Base-by-base conservation (phyloP, 2,329 filamentous ascomycete species). In the Aspergillus ruber region DNA sequence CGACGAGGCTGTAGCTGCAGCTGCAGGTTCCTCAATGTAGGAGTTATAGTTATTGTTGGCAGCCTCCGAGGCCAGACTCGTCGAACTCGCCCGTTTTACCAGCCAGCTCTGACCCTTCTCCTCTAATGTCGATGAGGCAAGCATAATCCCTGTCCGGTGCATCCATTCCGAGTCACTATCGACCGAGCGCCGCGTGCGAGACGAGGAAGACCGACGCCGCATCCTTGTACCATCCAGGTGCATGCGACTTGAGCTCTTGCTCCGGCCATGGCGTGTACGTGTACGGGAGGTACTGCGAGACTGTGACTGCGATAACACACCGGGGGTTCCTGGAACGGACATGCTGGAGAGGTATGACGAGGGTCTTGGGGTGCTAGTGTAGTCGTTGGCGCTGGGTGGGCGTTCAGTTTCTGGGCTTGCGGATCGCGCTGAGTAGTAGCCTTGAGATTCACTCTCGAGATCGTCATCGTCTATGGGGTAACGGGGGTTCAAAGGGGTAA, bases 31-130 rank as follows among this genome's bases (percentile, higher is more conserved):
- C 12, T 20, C 18, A 2, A 25, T 50, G 35, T 60, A 63, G 54
- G 6, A 69, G 65, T 42, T 65, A 61, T 32, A 69, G 65, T 42
- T 65, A 61, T 32, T 65, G 57, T 13, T 70, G 36, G 36, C 59
- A 25, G 50, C 53, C 13, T 74, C 65, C 2, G 65, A 61, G 8
- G 74, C 72, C 2, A 82, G 66, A 41, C 73, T 77, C 0, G 80
- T 82, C 1, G 74, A 76, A 50, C 74, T 80, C 51, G 79, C 75
- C 21, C 78, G 70, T 44, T 80, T 75, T 2, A 72, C 69, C 3
- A 83, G 69, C 80, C 80, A 83, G 47, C 75, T 76, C 57, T 83
- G 80, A n/a, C 81, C 81, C 55, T 83, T 83, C 48, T 75, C 74
- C 55, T 83, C 80, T 33, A 79, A 70, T 4, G 79, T 75, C 17